phyloP scores from a whole-genome alignment of 345 rosid species.

The Salix suchowensis region DNA sequence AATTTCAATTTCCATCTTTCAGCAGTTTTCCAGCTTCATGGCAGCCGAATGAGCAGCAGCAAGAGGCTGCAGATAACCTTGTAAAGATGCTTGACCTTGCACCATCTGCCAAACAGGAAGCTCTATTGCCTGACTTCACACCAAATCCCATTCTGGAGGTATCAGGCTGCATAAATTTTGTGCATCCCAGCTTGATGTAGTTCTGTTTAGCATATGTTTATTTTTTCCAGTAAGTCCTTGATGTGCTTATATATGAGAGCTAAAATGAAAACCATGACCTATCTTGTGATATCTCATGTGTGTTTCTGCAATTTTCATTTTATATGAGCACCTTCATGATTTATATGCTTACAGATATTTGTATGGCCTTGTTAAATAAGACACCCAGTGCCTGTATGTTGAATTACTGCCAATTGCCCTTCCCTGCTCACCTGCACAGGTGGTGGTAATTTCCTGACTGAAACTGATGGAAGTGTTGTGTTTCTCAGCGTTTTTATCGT shows the following conservation, averaged over 20 bases:
- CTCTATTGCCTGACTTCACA: slow-evolving; percentile 63
- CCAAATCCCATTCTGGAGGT: slow-evolving; percentile 92
- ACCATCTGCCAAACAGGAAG: slow-evolving; percentile 61
- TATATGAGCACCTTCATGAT: not conserved
- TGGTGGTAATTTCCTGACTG: slow-evolving; percentile 7
- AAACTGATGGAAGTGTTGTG: slow-evolving; percentile 20
- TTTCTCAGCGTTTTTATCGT: slow-evolving; percentile 65
- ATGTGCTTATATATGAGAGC: not conserved
- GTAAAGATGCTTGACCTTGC: slow-evolving; percentile 86
- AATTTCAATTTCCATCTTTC: slow-evolving; percentile 84
- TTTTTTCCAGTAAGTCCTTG: not conserved
- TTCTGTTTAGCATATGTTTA: not conserved
- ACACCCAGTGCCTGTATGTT: not conserved
- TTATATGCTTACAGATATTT: not conserved
- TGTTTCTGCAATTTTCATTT: not conserved
- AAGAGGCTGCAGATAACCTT: slow-evolving; percentile 70
- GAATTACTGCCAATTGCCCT: not conserved
- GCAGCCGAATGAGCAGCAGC: slow-evolving; percentile 77
- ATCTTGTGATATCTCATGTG: not conserved
- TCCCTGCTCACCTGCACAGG: not conserved
- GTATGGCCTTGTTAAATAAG: not conserved
- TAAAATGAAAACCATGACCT: not conserved
- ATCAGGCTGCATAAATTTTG: slow-evolving; percentile 1
- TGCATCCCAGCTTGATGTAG: not conserved
- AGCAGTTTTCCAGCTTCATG: slow-evolving; percentile 59